Base-by-base conservation (phyloP, 2,329 filamentous ascomycete genomes). In the Bipolaris cookei region DNA sequence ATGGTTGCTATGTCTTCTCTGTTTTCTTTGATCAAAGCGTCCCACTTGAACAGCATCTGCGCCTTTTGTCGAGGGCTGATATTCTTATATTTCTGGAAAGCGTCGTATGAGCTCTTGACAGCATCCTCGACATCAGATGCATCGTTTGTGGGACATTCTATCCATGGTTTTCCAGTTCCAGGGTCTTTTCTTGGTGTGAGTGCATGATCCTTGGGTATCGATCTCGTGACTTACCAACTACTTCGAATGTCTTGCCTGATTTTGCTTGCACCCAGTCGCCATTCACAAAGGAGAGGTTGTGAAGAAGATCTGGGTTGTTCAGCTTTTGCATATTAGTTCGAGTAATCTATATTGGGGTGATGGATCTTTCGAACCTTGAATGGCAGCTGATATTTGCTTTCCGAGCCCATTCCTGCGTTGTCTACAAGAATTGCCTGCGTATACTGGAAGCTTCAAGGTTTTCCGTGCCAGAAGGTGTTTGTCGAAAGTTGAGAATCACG, bases 21-120 rank as follows among this genome's bases (percentile, higher is more conserved):
- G 63, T 88, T 84, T 50, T 84, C 84, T 6, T 83, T 81, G 62
- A 89, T 88, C 53, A 90, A 78, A 3, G 81, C 73, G 72, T 90
- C 84, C 86, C 87, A 90, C 72, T 86, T 86, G 52, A 87, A 74
- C 8, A 90, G 77, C 73, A 84, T 83, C 64, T 88, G 83, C 1
- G 87, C 87, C 51, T 87, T 82, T 50, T 81, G 80, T 14, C 85
- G 80, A 0, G 88, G 87, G 62, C 83, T 88, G 52, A 82, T 75
- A 60, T 85, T 87, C 56, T 79, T 81, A 76, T 84, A 90, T 18
- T 76, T 75, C 60, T 85, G 76, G 65, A 90, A 90, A 3, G 86
- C 85, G n/a, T 76, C 75, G 57, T 88, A 80, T 0, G 88, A 83
- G 39, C 82, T 81, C 64, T 85, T 76, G 6, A 89, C 86, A 1